These are phyloP conservation scores for Aureobasidium sp. DNA, from an alignment of 2,329 filamentous ascomycete genomes.

Conservation along the genomic window DNA sequence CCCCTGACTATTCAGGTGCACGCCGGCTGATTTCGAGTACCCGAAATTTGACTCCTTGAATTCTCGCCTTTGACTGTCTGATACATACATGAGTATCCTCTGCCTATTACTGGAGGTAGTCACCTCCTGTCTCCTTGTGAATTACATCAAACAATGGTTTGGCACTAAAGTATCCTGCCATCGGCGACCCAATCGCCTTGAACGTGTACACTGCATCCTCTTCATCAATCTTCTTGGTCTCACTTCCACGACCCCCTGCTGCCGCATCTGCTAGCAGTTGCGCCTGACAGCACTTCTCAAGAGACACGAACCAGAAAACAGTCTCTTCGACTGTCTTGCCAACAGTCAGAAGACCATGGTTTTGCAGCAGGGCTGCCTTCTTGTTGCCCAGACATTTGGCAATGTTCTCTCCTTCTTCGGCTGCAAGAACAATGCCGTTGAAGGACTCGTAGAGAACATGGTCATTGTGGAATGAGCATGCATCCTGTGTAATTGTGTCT, in stretches of 20 bases:
- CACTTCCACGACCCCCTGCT: conserved; percentile 53
- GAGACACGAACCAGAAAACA: conserved; percentile 36
- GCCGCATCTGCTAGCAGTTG: conserved; percentile 51
- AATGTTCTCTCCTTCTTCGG: conserved; percentile 41
- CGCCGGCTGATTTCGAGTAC: background rate
- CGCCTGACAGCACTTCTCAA: conserved; percentile 37
- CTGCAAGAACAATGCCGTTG: conserved; percentile 40
- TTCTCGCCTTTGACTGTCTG: background rate
- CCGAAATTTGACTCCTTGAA: background rate
- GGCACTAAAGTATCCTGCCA: conserved; percentile 63
- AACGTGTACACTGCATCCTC: conserved; percentile 63
- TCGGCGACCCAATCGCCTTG: conserved; percentile 54
- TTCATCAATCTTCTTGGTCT: conserved; percentile 60
- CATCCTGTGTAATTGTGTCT: conserved; percentile 40
- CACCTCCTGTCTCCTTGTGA: conserved; percentile 52
- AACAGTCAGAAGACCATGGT: conserved; percentile 41
- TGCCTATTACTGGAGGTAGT: conserved; percentile 41
- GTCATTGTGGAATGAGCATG: conserved; percentile 37
- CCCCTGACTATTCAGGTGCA: background rate
- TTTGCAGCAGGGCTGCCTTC: conserved; percentile 38
- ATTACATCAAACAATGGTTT: conserved; percentile 66
- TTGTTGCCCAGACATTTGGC: conserved; percentile 34
- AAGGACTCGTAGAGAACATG: conserved; percentile 37
- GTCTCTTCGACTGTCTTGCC: conserved; percentile 37
- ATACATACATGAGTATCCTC: background rate